Percentiles rank a stretch among this genome's conserved stretches.
phyloP scores from a whole-genome alignment of 129 eudicot genomes.

The Helichrysum umbraculigerum region DNA sequence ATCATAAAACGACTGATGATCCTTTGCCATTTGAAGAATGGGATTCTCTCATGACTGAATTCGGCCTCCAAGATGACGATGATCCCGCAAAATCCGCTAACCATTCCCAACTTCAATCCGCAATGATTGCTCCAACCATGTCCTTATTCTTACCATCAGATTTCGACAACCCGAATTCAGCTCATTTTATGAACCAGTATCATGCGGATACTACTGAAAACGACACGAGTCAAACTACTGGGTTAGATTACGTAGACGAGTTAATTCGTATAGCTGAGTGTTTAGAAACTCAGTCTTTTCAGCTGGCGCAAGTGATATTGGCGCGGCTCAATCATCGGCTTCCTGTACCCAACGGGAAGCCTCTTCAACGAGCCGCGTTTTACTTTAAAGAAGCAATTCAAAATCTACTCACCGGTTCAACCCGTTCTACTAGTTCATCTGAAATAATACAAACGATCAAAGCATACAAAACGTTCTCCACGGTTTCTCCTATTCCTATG shows the following conservation, averaged over 20 bases:
- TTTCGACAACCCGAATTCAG: conserved; percentile 21
- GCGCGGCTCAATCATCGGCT: conserved; percentile 81
- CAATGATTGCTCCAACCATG: conserved; percentile 21
- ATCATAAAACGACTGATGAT: conserved; percentile 60
- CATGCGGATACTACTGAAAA: not conserved
- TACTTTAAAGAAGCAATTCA: conserved; percentile 93
- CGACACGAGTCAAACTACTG: conserved; percentile 1
- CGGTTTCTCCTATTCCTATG: conserved; percentile 82
- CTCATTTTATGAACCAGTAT: conserved; percentile 22
- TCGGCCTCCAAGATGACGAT: conserved; percentile 59
- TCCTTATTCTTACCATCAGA: conserved; percentile 34
- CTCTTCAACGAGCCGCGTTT: conserved; percentile 79
- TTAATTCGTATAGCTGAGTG: conserved; percentile 67
- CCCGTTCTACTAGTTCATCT: conserved; percentile 38
- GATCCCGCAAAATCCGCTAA: conserved; percentile 38
- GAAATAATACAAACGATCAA: conserved; percentile 73
- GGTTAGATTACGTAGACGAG: conserved; percentile 60
- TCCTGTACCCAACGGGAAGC: conserved; percentile 51
- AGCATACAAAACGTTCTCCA: conserved; percentile 63
- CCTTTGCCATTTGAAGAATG: conserved; percentile 60
- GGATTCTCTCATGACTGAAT: conserved; percentile 75
- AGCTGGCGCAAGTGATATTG: conserved; percentile 63
- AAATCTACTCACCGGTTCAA: conserved; percentile 48
- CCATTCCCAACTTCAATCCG: conserved; percentile 22
- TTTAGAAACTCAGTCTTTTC: conserved; percentile 73